phyloP scores from a whole-genome alignment of 768 basidiomycete genomes.

The Lyophyllum shimeji region DNA sequence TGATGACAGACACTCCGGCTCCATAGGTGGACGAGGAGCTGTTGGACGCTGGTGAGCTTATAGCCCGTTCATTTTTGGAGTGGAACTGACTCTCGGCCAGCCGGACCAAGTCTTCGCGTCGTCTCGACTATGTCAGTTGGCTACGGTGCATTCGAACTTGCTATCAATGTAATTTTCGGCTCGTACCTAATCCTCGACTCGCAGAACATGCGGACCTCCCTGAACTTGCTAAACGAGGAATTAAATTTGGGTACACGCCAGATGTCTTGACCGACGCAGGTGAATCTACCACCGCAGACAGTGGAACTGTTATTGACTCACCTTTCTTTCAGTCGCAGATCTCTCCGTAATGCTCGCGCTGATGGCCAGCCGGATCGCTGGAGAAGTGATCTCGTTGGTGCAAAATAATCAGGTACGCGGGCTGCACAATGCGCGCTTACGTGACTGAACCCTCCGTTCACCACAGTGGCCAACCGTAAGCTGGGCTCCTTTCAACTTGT shows the following conservation, averaged over 20 bases:
- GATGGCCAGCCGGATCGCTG: conserved; percentile 88
- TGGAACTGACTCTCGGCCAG: conserved; percentile 29
- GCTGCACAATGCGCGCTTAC: neutral
- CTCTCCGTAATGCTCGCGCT: conserved; percentile 85
- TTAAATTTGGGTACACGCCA: conserved; percentile 89
- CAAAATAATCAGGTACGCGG: conserved; percentile 62
- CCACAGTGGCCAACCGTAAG: conserved; percentile 75
- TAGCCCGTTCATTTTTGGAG: neutral
- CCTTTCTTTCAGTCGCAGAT: conserved; percentile 71
- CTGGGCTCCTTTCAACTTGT: conserved; percentile 85
- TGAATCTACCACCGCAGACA: conserved; percentile 21
- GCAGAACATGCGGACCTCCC: conserved; percentile 79
- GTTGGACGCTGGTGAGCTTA: conserved; percentile 49
- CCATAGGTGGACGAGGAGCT: conserved; percentile 72
- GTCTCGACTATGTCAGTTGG: conserved; percentile 94
- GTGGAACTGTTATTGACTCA: neutral
- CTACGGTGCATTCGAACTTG: conserved; percentile 51
- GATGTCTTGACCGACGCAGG: conserved; percentile 93
- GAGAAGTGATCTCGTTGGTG: conserved; percentile 62
- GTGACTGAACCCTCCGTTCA: no score
- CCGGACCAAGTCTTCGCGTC: conserved; percentile 74
- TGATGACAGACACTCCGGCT: neutral
- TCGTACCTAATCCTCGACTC: neutral
- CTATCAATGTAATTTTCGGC: neutral
- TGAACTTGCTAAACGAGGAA: conserved; percentile 54